Base-by-base conservation (phyloP, 2,329 filamentous ascomycete species). In the Aspergillus sclerotialis region DNA sequence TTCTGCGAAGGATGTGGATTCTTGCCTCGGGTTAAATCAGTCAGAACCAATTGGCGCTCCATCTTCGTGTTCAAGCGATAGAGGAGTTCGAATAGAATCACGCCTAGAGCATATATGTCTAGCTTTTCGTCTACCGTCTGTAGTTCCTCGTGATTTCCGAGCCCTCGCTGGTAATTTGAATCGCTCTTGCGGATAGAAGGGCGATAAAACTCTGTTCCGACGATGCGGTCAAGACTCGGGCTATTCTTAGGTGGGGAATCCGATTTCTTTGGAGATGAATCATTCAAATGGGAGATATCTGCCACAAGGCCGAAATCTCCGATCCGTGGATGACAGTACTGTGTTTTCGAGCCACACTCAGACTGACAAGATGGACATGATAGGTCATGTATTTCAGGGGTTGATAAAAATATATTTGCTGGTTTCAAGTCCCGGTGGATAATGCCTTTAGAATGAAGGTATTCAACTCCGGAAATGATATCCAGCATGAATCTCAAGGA, bases 371-470 rank as follows among this genome's bases (percentile, higher is more conserved):
- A 45, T 7, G 48, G 44, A 44, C 75, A 78, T 1, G 45, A 53
- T 1, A 72, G 47, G 28, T 72, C 58, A n/a, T 71, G 60, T 13
- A 63, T 67, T 12, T 71, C 67, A 4, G 65, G 55, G 1, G 63
- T 60, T 2, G 72, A 73, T 0, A 84, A 61, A 54, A 84, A 82
- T 17, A 84, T 74, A 44, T 84, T 84, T 3, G 73, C 75, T 1
- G 80, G 80, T 47, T 84, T 84, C 14, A 84, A 63, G 48, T 84
- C 80, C 7, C 79, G 73, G 46, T 84, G 80, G 0, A 82, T 69
- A 30, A 83, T 72, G 5, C 68, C 67, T 38, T 76, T 67, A 0
- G 64, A 58, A 45, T 84, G 80, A 2, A 83, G 65, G 46, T 84
- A 82, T 37, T 78, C 69, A 3, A 83, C 70, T 2, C 79, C 80